A percentile compares a stretch with the other conserved stretches of the same genome.
These are phyloP conservation scores for Citrullus mucosospermus DNA, from an alignment of 306 rosid species.

Conservation along the genomic window DNA sequence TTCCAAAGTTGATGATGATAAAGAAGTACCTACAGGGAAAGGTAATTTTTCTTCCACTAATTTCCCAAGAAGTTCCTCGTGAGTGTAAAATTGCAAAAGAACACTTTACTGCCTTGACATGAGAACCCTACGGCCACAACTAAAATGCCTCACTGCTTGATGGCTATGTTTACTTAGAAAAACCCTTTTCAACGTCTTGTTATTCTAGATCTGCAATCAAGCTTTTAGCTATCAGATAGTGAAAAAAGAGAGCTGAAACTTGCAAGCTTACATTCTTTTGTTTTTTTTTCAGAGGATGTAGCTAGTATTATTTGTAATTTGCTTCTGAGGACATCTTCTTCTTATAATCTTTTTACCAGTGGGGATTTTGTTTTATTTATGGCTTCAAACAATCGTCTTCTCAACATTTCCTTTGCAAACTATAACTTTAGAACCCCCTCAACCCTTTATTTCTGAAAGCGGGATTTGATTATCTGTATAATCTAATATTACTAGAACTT, in stretches of 20 bases:
- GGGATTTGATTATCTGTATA: background rate
- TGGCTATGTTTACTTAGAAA: background rate
- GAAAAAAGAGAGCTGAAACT: background rate
- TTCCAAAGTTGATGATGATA: conserved; percentile 50
- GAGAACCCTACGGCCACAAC: background rate
- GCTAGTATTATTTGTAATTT: background rate
- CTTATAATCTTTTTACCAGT: background rate
- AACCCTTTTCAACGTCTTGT: background rate
- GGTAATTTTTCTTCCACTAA: conserved; percentile 28
- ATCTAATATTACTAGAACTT: background rate
- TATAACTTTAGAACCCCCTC: background rate
- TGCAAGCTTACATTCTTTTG: background rate
- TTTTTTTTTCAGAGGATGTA: background rate
- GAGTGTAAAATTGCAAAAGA: background rate
- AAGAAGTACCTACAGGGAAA: conserved; percentile 26
- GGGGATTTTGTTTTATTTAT: too few species aligned
- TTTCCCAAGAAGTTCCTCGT: background rate
- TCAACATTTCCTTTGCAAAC: background rate
- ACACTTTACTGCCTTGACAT: background rate
- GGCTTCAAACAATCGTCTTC: background rate
- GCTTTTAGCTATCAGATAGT: background rate
- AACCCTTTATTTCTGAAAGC: background rate
- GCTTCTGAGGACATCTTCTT: background rate
- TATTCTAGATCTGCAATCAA: background rate
- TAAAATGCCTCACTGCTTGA: background rate